Evolutionary conservation across 176 grass and related monocot genomes (phyloP), one percentile per base, ranked within the genome.

Genomic region (barley (Hordeum vulgare)): DNA sequence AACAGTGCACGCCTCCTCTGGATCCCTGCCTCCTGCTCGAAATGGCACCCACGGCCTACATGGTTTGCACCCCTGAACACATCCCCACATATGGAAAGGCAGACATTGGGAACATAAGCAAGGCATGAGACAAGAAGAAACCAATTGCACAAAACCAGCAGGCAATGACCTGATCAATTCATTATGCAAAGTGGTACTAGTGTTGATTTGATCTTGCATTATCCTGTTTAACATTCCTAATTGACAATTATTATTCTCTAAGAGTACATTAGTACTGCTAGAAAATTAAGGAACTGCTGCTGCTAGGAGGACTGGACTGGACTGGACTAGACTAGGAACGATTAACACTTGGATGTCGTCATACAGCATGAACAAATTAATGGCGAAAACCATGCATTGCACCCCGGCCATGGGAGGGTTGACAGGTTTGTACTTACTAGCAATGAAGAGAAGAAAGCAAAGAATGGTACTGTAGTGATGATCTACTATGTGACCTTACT

Each of bases 1-100:
- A 89, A 78, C 86, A 92, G 84, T 71, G 80, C 79, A 90, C 80
- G 75, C 49, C 74, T 86, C 47, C 74, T 86, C 81, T 68, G 77
- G 36, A 60, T 66, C 44, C 56, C 80, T 14, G 76, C 47, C 80
- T 68, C 47, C 80, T 68, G 74, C 60, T 66, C 71, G 66, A 84
- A 34, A 59, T 84, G 87, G 89, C 79, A 11, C 91, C 65, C 81
- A 86, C 75, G 74, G 84, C 77, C 40, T 80, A 71, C 56, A 61
- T 24, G 39, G 66, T 51, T 86, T 35, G 59, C 89, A 36, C 63
- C 31, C 54, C 53, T 58, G 63, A 92, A 61, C 82, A 88, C 71
- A 53, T 86, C 76, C 86, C 83, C 83, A 81, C 56, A 84, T 85
- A 71, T 53, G 65, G 83, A 83, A 90, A 76, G 23, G 82, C 75